A percentile compares a stretch with the other conserved stretches of the same genome.
These are phyloP conservation scores for Abrus precatorius DNA, from an alignment of 306 rosid species.

Conservation along the genomic window DNA sequence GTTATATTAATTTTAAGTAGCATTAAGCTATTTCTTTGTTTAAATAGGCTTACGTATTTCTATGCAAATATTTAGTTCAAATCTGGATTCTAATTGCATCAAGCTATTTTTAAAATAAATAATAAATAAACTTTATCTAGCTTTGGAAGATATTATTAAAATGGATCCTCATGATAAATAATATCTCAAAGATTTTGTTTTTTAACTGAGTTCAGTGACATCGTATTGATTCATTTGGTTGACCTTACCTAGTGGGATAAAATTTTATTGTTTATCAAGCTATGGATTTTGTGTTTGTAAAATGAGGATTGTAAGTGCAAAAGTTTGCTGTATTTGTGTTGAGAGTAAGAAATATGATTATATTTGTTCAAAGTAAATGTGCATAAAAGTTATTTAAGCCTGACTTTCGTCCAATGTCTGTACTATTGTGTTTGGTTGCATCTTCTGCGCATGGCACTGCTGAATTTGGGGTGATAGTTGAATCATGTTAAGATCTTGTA, in stretches of 20 bases:
- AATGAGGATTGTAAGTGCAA: background rate
- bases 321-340: background rate
- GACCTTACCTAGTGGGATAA: too few relatives aligned
- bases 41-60: background rate
- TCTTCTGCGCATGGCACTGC: background rate
- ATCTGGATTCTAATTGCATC: too few relatives aligned
- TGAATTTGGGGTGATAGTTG: slow-evolving; percentile 24
- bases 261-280: background rate
- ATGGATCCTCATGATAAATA: too few relatives aligned
- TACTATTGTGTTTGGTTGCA: background rate
- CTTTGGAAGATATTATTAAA: too few relatives aligned
- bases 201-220: too few relatives aligned
- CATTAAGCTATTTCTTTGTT: background rate
- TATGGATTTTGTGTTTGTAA: background rate
- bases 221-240: too few relatives aligned
- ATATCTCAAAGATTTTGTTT: too few relatives aligned
- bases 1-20: background rate
- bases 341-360: background rate
- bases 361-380: background rate
- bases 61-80: background rate
- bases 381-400: background rate
- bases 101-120: too few relatives aligned
- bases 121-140: too few relatives aligned
- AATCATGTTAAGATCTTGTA: slow-evolving; percentile 1
- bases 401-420: background rate